A percentile compares a stretch with the other conserved stretches of the same genome.
These are phyloP conservation scores for Penicillium psychrosexuale DNA, from an alignment of 2,329 filamentous ascomycete species.

Conservation along the genomic window DNA sequence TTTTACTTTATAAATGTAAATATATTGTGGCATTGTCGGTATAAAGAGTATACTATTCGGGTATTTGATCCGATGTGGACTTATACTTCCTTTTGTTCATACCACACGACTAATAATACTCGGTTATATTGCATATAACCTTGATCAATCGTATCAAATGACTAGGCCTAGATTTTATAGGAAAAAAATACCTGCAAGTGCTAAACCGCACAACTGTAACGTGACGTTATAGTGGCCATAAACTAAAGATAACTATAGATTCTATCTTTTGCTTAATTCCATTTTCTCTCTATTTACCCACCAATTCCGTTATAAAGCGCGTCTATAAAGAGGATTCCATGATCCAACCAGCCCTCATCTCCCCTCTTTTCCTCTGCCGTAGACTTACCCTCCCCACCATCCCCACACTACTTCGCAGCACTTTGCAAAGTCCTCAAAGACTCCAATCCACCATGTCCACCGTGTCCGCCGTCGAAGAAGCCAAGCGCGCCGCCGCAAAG, in stretches of 20 bases:
- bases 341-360: constrained; percentile 10
- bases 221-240: neutral
- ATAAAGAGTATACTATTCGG: neutral
- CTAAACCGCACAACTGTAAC: neutral
- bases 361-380: constrained; percentile 14
- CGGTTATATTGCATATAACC: neutral
- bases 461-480: constrained; percentile 48
- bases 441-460: constrained; percentile 34
- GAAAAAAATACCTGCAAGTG: neutral
- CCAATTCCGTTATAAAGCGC: neutral
- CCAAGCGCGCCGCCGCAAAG: constrained; percentile 59
- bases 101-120: neutral
- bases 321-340: neutral
- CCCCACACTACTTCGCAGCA: constrained; percentile 5
- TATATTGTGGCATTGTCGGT: neutral
- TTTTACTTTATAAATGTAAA: neutral
- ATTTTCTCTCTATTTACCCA: neutral
- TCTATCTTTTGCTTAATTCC: neutral
- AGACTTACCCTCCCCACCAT: constrained; percentile 3
- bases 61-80: neutral
- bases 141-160: neutral
- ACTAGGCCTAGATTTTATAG: neutral
- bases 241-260: neutral
- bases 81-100: neutral
- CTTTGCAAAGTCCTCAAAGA: constrained; percentile 7